Evolutionary conservation across 306 rosid species (phyloP).

Genomic region (Glycine tomentella): DNA sequence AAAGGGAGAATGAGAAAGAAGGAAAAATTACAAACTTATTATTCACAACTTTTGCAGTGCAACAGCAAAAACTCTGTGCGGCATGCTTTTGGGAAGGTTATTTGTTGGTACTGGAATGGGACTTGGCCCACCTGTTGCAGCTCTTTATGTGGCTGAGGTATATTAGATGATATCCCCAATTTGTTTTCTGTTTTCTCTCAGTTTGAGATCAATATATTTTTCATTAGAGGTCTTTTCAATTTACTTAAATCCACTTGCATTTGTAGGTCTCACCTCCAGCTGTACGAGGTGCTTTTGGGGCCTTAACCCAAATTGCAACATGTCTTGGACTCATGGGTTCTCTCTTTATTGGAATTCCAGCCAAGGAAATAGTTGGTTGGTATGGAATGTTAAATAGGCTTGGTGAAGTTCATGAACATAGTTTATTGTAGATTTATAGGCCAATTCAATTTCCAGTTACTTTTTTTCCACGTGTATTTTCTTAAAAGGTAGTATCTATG

Average conservation of each 20-base stretch:
- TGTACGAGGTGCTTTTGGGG: conserved; percentile 79
- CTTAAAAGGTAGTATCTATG: conserved; percentile 2
- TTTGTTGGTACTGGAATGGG: conserved; percentile 91
- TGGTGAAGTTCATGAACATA: neutral
- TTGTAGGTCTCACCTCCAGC: conserved; percentile 80
- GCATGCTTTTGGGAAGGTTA: conserved; percentile 88
- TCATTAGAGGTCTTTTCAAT: neutral
- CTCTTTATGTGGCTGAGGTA: conserved; percentile 92
- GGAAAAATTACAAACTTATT: conserved; percentile 26
- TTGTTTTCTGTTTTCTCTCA: conserved; percentile 10
- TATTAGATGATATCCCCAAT: conserved; percentile 16
- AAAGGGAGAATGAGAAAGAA: conserved; percentile 12
- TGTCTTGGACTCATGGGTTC: conserved; percentile 84
- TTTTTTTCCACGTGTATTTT: conserved; percentile 6
- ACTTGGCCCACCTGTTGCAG: conserved; percentile 84
- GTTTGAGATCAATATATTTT: conserved; percentile 25
- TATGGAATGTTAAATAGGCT: conserved; percentile 52
- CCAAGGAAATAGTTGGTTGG: conserved; percentile 82
- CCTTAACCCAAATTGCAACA: conserved; percentile 86
- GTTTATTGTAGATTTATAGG: conserved; percentile 11
- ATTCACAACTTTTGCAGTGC: conserved; percentile 62
- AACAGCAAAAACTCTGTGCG: conserved; percentile 73
- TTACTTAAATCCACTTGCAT: conserved; percentile 38
- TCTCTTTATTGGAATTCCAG: conserved; percentile 75
- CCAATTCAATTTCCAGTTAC: conserved; percentile 28